Conservation (phyloP, 2,329 filamentous ascomycete species). For the Monilinia fructicola region DNA sequence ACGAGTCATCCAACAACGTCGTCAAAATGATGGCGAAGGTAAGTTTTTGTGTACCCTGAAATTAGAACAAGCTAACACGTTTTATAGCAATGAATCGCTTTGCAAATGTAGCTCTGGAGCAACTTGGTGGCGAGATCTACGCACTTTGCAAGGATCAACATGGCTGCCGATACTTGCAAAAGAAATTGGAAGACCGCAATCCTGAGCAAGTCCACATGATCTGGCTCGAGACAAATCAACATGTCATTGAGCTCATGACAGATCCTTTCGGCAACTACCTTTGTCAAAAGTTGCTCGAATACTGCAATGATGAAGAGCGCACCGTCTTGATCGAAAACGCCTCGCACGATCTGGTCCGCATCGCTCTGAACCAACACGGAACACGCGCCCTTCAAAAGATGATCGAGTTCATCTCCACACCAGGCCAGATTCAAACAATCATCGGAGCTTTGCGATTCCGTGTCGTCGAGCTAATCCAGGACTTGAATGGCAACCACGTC, state of each 20-base stretch:
- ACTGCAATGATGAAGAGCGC: constrained; percentile 91
- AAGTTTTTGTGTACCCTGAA: constrained; percentile 36
- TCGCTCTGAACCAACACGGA: constrained; percentile 95
- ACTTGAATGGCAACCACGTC: constrained; percentile 97
- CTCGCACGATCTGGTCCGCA: constrained; percentile 80
- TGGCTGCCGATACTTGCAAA: constrained; percentile 93
- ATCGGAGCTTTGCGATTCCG: constrained; percentile 78
- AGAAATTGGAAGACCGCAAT: constrained; percentile 90
- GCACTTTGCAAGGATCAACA: constrained; percentile 96
- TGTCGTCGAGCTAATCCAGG: constrained; percentile 93
- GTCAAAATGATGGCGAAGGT: constrained; percentile 72
- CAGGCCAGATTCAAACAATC: constrained; percentile 82
- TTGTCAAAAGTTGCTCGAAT: constrained; percentile 96
- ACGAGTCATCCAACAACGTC: constrained; percentile 72
- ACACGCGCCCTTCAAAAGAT: constrained; percentile 98
- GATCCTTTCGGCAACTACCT: constrained; percentile 99
- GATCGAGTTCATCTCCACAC: constrained; percentile 93
- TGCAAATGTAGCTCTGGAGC: constrained; percentile 78
- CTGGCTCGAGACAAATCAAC: constrained; percentile 87
- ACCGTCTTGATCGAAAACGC: constrained; percentile 91
- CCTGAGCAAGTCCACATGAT: constrained; percentile 86
- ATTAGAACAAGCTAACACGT: constrained; percentile 26
- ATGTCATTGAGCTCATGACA: constrained; percentile 97
- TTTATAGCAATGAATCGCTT: constrained; percentile 70
- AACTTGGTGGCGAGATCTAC: constrained; percentile 81